phyloP scores from a whole-genome alignment of 2,329 filamentous ascomycete species.

The Mycosphaerelloides madeirae region DNA sequence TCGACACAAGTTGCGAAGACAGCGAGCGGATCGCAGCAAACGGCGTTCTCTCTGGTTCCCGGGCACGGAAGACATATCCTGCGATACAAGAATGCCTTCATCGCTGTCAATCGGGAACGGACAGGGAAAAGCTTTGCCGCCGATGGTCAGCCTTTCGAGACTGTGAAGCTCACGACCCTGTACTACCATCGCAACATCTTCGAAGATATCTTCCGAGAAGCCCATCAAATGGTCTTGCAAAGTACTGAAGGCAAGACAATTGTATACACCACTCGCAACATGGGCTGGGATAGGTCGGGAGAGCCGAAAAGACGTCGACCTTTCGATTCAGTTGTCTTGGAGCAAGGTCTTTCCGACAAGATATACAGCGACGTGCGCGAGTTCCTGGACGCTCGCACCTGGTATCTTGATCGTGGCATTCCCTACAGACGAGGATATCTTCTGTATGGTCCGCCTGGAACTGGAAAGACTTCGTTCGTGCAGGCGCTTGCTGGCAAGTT shows the following conservation, averaged over 20 bases:
- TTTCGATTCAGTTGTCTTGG: slow-evolving; percentile 79
- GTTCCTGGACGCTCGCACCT: slow-evolving; percentile 72
- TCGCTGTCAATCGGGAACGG: slow-evolving; percentile 80
- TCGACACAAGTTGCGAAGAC: slow-evolving; percentile 59
- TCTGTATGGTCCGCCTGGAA: slow-evolving; percentile 62
- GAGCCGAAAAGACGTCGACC: slow-evolving; percentile 81
- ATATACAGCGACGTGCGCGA: slow-evolving; percentile 77
- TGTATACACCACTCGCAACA: slow-evolving; percentile 79
- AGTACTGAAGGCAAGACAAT: slow-evolving; percentile 88
- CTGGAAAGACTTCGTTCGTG: slow-evolving; percentile 93
- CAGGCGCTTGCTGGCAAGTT: slow-evolving; percentile 89
- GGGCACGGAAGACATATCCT: slow-evolving; percentile 86
- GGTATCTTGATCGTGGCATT: slow-evolving; percentile 93
- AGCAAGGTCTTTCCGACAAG: slow-evolving; percentile 74
- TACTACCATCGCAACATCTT: slow-evolving; percentile 88
- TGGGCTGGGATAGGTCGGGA: slow-evolving; percentile 81
- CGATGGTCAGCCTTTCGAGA: slow-evolving; percentile 89
- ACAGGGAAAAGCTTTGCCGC: slow-evolving; percentile 71
- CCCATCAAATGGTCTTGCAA: slow-evolving; percentile 71
- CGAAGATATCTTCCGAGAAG: slow-evolving; percentile 82
- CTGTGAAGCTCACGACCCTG: slow-evolving; percentile 83
- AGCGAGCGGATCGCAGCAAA: slow-evolving; percentile 64
- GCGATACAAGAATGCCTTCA: slow-evolving; percentile 80
- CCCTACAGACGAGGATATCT: slow-evolving; percentile 84
- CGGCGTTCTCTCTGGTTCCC: slow-evolving; percentile 82